Evolutionary conservation across 2,329 filamentous ascomycete genomes (phyloP), one percentile per base, ranked within the genome.

Genomic region (Alternaria sp.): DNA sequence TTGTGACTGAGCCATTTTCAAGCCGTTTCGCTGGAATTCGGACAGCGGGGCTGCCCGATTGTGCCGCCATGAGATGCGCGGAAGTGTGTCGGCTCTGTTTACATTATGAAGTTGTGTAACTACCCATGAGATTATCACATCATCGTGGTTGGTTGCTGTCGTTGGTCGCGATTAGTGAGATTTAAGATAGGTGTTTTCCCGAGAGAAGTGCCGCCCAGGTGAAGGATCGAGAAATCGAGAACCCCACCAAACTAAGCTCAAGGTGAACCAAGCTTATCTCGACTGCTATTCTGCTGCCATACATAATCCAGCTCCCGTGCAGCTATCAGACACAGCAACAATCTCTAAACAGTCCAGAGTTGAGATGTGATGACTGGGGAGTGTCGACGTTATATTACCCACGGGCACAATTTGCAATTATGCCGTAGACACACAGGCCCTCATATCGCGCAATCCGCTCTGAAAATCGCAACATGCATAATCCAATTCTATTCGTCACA

Each of bases 381-480:
- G 7, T 11, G 13, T 23, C 21, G 5, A 24, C 2, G 11, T 24
- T 13, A 13, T 40, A 24, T 14, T 40, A 6, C 14, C 21, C 5
- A 5, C 21, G 24, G 14, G 10, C 37, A 10, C 24, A 24, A 24
- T 24, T 14, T 23, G 37, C 37, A 9, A 24, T 40, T 14, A 13
- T 11, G 21, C 37, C 11, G 21, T 24, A 13, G 11, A 40, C 37
- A 34, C 17, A n/a, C 28, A 42, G 26, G 17, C 37, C 49, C 21
- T 55, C 48, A 58, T 51, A 63, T 63, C 58, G 45, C 58, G 61
- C 55, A 51, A 63, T 63, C 28, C 31, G 40, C 36, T 39, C 14
- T 48, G 26, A 50, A 53, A 54, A 62, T 63, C 44, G 55, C 59
- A 63, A 56, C 59, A 63, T 59, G 55, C 55, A 58, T 42, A 54